phyloP scores from a whole-genome alignment of 2,329 filamentous ascomycete genomes.

The Aspergillus aculeatus region DNA sequence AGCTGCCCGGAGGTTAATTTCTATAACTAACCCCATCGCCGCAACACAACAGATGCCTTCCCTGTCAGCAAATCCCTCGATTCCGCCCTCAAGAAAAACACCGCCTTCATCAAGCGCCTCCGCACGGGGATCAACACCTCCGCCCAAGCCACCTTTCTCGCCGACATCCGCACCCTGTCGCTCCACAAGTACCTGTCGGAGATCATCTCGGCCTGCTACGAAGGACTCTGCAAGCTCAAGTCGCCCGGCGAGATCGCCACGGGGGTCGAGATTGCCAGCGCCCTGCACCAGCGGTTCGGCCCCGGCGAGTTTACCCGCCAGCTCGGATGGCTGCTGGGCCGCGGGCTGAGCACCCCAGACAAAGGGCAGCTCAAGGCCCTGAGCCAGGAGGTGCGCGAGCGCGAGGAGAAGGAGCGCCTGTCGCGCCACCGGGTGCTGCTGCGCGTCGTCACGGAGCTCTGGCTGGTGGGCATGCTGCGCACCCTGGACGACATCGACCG shows the following conservation, averaged over 20 bases:
- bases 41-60: conserved; percentile 64
- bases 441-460: conserved; percentile 89
- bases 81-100: conserved; percentile 96
- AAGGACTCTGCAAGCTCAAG: conserved; percentile 89
- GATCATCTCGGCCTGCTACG: conserved; percentile 92
- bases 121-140: conserved; percentile 82
- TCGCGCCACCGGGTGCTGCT: conserved; percentile 81
- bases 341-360: conserved; percentile 87
- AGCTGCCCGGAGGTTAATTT: conserved; percentile 12
- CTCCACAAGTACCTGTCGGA: conserved; percentile 96
- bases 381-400: conserved; percentile 78
- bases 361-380: conserved; percentile 78
- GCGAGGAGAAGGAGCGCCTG: conserved; percentile 92
- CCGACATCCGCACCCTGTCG: conserved; percentile 86
- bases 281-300: conserved; percentile 93
- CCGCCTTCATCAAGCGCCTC: conserved; percentile 93
- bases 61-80: conserved; percentile 76
- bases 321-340: conserved; percentile 87
- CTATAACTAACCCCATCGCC: conserved; percentile 23
- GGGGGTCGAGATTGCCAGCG: conserved; percentile 88
- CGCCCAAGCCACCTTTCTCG: conserved; percentile 77
- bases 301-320: conserved; percentile 86
- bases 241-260: conserved; percentile 87
- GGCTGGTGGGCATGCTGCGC: conserved; percentile 84
- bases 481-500: conserved; percentile 71